Conservation (phyloP, 345 rosid genomes). For the Viola odorata region DNA sequence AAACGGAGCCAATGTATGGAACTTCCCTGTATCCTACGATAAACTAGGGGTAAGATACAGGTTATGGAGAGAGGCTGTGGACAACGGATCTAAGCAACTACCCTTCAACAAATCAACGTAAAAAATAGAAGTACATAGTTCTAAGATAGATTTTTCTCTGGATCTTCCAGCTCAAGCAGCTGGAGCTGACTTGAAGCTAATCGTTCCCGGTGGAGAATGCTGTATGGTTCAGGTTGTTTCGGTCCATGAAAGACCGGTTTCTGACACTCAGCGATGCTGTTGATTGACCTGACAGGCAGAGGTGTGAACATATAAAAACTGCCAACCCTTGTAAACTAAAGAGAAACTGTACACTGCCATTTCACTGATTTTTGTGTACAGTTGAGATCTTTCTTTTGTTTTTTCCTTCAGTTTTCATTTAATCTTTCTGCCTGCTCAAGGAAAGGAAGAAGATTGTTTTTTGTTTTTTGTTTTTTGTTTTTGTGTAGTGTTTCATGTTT, state of each 20-base stretch:
- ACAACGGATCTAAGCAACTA: slow-evolving; percentile 53
- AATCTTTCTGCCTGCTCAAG: not conserved
- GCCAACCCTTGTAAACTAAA: slow-evolving; percentile 23
- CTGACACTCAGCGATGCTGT: slow-evolving; percentile 14
- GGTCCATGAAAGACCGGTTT: not conserved
- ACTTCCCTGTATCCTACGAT: slow-evolving; percentile 81
- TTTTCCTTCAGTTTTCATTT: not conserved
- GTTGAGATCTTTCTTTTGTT: slow-evolving; percentile 3
- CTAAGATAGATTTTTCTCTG: slow-evolving; percentile 11
- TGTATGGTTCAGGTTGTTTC: not conserved
- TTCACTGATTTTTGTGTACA: slow-evolving; percentile 37
- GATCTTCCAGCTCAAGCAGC: not conserved
- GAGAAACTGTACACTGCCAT: slow-evolving; percentile 24
- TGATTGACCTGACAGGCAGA: slow-evolving; percentile 19
- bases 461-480: no score
- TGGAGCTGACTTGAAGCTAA: not conserved
- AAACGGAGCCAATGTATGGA: slow-evolving; percentile 86
- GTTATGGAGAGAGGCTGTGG: slow-evolving; percentile 75
- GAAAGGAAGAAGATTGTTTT: no score
- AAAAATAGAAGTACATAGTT: not conserved
- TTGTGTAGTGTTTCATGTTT: no score
- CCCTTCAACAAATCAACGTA: slow-evolving; percentile 50
- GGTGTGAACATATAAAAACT: not conserved
- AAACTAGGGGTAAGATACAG: slow-evolving; percentile 95
- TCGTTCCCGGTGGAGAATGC: not conserved